These are phyloP conservation scores for Zopfochytrium polystomum DNA, from an alignment of 371 early-diverging fungal species.

Conservation along the genomic window DNA sequence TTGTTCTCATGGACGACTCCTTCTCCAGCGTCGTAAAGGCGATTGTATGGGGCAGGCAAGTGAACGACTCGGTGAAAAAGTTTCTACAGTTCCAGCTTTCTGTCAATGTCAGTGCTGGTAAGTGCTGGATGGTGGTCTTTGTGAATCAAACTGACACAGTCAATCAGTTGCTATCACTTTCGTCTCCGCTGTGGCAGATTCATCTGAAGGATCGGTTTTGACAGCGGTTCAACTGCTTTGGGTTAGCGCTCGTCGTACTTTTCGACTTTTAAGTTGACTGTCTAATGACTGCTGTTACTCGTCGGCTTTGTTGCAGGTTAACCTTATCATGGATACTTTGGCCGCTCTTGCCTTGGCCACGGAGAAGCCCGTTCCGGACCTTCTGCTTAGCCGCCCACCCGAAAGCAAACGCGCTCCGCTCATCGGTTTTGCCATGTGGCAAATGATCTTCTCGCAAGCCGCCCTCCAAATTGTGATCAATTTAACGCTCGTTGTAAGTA, in stretches of 20 bases:
- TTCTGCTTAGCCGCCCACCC: constrained; percentile 70
- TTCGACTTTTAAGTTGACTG: not conserved
- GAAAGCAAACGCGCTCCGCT: constrained; percentile 71
- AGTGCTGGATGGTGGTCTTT: constrained; percentile 12
- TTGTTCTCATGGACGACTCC: constrained; percentile 90
- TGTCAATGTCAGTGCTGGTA: constrained; percentile 85
- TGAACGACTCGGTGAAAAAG: constrained; percentile 91
- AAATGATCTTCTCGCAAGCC: constrained; percentile 83
- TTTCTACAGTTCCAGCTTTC: constrained; percentile 96
- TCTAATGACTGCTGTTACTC: too few relatives aligned
- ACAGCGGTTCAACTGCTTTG: constrained; percentile 62
- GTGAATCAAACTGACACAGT: constrained; percentile 1
- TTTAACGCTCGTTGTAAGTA: constrained; percentile 7
- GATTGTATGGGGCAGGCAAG: constrained; percentile 88
- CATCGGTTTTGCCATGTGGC: constrained; percentile 82
- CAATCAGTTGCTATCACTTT: constrained; percentile 32
- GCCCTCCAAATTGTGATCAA: constrained; percentile 62
- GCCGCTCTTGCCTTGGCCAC: constrained; percentile 87
- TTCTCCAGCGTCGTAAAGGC: constrained; percentile 79
- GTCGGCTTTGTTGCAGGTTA: constrained; percentile 51
- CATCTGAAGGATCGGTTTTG: constrained; percentile 35
- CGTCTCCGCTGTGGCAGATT: constrained; percentile 31
- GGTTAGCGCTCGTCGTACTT: constrained; percentile 26
- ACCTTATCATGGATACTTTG: constrained; percentile 84
- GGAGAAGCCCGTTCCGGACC: constrained; percentile 66